phyloP scores from a whole-genome alignment of 2,329 filamentous ascomycete genomes.

The Trichocomaceae sp. region DNA sequence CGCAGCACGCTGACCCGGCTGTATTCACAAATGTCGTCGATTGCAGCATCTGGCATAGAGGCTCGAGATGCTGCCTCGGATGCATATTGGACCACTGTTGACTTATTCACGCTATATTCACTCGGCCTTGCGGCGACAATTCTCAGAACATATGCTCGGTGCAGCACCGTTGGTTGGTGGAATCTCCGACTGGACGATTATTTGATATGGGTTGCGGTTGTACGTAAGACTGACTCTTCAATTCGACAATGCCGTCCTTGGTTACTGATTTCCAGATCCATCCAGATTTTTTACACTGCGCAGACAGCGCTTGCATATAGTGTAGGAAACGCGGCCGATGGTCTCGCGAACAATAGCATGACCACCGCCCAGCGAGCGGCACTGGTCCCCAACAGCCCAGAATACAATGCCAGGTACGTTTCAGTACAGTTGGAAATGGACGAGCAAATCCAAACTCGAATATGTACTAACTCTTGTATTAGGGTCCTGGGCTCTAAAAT shows the following conservation, averaged over 20 bases:
- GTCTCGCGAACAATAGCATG: constrained; percentile 54
- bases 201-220: constrained; percentile 50
- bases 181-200: constrained; percentile 55
- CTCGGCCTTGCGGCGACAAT: constrained; percentile 21
- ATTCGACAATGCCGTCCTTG: neutral
- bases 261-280: neutral
- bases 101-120: constrained; percentile 24
- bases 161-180: constrained; percentile 38
- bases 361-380: constrained; percentile 43
- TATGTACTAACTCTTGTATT: constrained; percentile 17
- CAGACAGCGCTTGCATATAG: constrained; percentile 47
- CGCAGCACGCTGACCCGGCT: neutral
- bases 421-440: constrained; percentile 1
- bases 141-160: constrained; percentile 34
- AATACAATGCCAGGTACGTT: constrained; percentile 1
- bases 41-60: constrained; percentile 9
- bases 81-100: constrained; percentile 15
- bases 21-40: neutral
- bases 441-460: constrained; percentile 26
- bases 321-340: constrained; percentile 44
- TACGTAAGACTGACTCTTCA: constrained; percentile 28
- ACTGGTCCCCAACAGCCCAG: constrained; percentile 30
- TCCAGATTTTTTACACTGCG: constrained; percentile 45
- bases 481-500: constrained; percentile 51
- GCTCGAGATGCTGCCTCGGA: constrained; percentile 17